Conservation (phyloP, 805 yeast genomes). For the Saccharomyces cerevisiae region DNA sequence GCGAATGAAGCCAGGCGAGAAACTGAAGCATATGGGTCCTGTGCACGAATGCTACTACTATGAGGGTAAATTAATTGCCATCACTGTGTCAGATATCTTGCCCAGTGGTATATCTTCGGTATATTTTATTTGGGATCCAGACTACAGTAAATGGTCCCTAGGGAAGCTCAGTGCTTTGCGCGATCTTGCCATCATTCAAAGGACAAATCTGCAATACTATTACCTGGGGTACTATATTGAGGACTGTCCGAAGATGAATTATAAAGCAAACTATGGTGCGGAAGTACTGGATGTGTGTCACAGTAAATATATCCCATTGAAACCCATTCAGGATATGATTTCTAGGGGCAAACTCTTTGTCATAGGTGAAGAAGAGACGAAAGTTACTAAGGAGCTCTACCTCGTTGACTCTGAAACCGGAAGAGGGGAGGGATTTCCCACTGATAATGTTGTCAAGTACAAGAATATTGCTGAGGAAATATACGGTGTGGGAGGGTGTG, state of each 20-base stretch:
- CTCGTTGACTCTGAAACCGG: conserved; percentile 1
- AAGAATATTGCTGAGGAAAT: conserved; percentile 31
- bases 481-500: conserved; percentile 33
- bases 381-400: conserved; percentile 4
- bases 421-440: conserved; percentile 3
- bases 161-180: conserved; percentile 73
- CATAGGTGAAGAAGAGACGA: conserved; percentile 4
- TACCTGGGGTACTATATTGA: conserved; percentile 76
- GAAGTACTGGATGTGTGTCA: conserved; percentile 53
- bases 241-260: conserved; percentile 75
- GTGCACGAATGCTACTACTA: conserved; percentile 72
- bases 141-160: conserved; percentile 54
- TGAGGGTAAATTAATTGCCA: conserved; percentile 55
- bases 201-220: conserved; percentile 38
- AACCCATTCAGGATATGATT: conserved; percentile 10
- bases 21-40: conserved; percentile 42
- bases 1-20: conserved; percentile 8
- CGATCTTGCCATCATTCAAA: conserved; percentile 51
- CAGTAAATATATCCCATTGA: conserved; percentile 33
- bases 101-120: conserved; percentile 76
- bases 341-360: conserved; percentile 24
- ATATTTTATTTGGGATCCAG: conserved; percentile 85
- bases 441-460: not conserved
- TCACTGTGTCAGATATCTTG: conserved; percentile 68
- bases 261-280: conserved; percentile 74